Base-by-base conservation (phyloP, 495 filamentous ascomycete species). In the Chaetomium tenue region DNA sequence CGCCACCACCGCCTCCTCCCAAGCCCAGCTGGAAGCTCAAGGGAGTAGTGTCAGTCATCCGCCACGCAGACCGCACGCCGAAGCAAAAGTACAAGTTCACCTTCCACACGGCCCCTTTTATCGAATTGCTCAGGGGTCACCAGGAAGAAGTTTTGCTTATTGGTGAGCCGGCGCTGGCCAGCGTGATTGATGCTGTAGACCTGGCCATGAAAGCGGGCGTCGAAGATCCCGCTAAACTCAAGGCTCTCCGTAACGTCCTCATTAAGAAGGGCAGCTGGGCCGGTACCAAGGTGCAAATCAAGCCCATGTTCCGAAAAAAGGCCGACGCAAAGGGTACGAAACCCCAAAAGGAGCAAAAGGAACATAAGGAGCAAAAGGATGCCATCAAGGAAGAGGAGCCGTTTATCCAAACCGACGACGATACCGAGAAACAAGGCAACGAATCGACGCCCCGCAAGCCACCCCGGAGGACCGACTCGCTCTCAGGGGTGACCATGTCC, bases 41-140 rank as follows among this genome's bases (percentile, higher is more conserved):
- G 74, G 94, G 94, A n/a, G 92, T 98, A 82, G 94, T 98, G 8
- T 91, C 93, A 22, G 95, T 98, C 13, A 89, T 98, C 56, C 85
- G 94, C 26, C 94, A 98, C 73, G 94, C 95, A 3, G 94, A 98
- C 77, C 88, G 94, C 46, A 98, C 94, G 13, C 94, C 94, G 7
- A 98, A 98, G 75, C 94, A 98, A 69, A 98, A 98, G 71, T 96
- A 96, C 79, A 98, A 98, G 71, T 98, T 97, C 72, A 98, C 94
- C 0, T 98, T 98, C 70, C 95, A 98, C 75, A 95, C 90, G 9
- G 90, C 92, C 66, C 95, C 95, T 6, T 98, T 98, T 71, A 91
- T 98, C 54, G 90, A 96, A 63, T 81, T 98, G 7, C 82, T 98
- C 48, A 93, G 90, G 72, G 94, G 94, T 0, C 93, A 98, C 71